phyloP scores from a whole-genome alignment of 2,329 filamentous ascomycete species.

The Botrytis deweyae region DNA sequence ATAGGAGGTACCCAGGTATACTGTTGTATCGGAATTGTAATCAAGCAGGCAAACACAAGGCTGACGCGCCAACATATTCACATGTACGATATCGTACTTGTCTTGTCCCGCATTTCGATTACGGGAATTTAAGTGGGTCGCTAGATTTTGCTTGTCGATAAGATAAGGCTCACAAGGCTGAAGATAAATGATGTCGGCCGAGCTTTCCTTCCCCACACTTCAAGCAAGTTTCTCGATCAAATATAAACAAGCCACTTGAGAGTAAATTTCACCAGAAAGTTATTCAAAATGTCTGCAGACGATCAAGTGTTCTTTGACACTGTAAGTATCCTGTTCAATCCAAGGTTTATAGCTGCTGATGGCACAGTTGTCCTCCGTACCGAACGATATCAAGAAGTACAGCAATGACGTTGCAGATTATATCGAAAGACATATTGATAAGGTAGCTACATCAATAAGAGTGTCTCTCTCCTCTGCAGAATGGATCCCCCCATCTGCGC shows the following conservation, averaged over 20 bases:
- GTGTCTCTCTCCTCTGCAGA: constrained; percentile 64
- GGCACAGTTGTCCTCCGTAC: constrained; percentile 54
- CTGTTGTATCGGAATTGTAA: neutral
- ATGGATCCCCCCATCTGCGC: constrained; percentile 72
- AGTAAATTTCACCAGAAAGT: constrained; percentile 4
- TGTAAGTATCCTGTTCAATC: constrained; percentile 50
- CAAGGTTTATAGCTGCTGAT: neutral
- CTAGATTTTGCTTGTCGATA: neutral
- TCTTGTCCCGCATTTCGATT: neutral
- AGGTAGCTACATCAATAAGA: constrained; percentile 68
- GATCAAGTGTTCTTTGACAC: constrained; percentile 77
- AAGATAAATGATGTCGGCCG: neutral
- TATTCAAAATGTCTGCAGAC: constrained; percentile 68
- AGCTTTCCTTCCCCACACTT: constrained; percentile 17
- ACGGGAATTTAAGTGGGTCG: neutral
- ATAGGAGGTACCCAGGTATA: neutral
- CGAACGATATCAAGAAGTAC: constrained; percentile 67
- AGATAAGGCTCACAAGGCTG: constrained; percentile 15
- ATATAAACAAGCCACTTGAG: neutral
- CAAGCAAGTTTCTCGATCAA: constrained; percentile 13
- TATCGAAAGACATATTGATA: constrained; percentile 78
- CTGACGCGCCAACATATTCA: constrained; percentile 5
- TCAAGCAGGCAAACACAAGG: constrained; percentile 4
- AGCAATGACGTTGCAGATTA: constrained; percentile 73
- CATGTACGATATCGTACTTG: neutral